These are phyloP conservation scores for Pogostemon cablin DNA, from an alignment of 257 asterid species.

Conservation along the genomic window DNA sequence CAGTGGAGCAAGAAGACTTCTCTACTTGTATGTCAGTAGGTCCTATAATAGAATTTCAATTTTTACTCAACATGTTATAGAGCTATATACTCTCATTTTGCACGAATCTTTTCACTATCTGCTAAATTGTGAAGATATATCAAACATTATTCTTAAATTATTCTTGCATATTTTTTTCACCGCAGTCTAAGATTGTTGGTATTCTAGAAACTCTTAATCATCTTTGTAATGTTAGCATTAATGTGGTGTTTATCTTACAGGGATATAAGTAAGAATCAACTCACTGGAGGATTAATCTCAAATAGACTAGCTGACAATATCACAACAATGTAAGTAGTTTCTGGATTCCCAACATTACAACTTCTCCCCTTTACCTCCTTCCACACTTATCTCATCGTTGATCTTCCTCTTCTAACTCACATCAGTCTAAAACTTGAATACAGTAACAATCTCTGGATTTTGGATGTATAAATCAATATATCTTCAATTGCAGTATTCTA, in stretches of 20 bases:
- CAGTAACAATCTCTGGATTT: not conserved
- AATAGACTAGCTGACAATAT: constrained; percentile 43
- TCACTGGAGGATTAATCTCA: constrained; percentile 43
- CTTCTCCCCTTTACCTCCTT: not conserved
- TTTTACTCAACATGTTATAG: not conserved
- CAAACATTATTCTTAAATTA: not conserved
- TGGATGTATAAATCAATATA: not conserved
- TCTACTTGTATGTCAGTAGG: constrained; percentile 47
- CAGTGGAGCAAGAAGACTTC: constrained; percentile 41
- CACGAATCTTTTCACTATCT: constrained; percentile 17
- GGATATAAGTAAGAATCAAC: constrained; percentile 55
- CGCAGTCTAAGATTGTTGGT: not conserved
- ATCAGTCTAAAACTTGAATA: no score
- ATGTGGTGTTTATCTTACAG: constrained; percentile 38
- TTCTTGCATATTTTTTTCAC: constrained; percentile 6
- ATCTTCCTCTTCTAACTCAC: not conserved
- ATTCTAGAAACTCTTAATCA: not conserved
- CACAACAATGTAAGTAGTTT: constrained; percentile 52
- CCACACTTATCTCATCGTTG: not conserved
- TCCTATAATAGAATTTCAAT: not conserved
- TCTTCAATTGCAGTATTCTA: constrained; percentile 42
- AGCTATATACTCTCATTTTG: not conserved
- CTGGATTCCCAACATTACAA: not conserved
- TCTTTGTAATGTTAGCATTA: constrained; percentile 3
- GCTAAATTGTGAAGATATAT: not conserved